Conservation (phyloP, 78 protist genomes). For the Dictyostelium discoideum region dicty_2.7 NC_007091.3:3295501-3296000, state of each 20-base stretch:
- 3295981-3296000: conserved; percentile 81
- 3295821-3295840: conserved; percentile 7
- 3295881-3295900: conserved; percentile 53
- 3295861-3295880: conserved; percentile 68
- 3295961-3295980: conserved; percentile 7
- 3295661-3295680: conserved; percentile 79
- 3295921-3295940: conserved; percentile 47
- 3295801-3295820: conserved; percentile 56
- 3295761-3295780: conserved; percentile 20
- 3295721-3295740: conserved; percentile 67
- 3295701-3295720: conserved; percentile 74
- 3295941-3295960: conserved; percentile 62
- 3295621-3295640: neutral
- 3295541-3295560: conserved; percentile 72
- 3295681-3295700: conserved; percentile 74
- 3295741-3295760: conserved; percentile 65
- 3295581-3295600: conserved; percentile 43
- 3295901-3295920: neutral
- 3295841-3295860: neutral
- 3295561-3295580: conserved; percentile 69
- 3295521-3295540: conserved; percentile 64
- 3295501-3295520: conserved; percentile 11
- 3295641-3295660: neutral
- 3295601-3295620: too few species aligned
- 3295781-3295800: neutral